phyloP scores from a whole-genome alignment of 805 yeast species.

The Candida loeiensis region DNA sequence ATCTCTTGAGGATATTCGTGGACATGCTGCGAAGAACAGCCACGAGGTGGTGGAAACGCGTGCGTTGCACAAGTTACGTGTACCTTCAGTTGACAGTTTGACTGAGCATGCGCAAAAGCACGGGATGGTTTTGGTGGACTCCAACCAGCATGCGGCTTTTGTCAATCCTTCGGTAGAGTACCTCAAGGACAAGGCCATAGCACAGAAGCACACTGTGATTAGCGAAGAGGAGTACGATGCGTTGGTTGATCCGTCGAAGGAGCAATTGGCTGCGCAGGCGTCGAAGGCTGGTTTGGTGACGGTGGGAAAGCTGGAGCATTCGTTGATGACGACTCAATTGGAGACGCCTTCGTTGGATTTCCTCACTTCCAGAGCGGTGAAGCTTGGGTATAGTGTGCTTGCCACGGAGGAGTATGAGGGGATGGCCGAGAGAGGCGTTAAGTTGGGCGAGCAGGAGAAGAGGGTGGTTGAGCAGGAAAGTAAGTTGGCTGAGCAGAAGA shows the following conservation, averaged over 20 bases:
- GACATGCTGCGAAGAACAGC: constrained; percentile 2
- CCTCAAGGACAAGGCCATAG: constrained; percentile 15
- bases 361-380: constrained; percentile 7
- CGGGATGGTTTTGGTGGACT: constrained; percentile 2
- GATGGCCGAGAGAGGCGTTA: background rate
- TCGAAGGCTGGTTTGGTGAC: constrained; percentile 14
- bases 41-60: constrained; percentile 6
- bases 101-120: constrained; percentile 1
- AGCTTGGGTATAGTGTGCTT: constrained; percentile 4
- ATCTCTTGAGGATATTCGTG: constrained; percentile 10
- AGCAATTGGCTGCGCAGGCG: constrained; percentile 9
- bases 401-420: background rate
- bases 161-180: constrained; percentile 4
- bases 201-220: constrained; percentile 9
- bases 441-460: background rate
- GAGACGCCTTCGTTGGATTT: constrained; percentile 12
- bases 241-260: constrained; percentile 10
- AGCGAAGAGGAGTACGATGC: constrained; percentile 14
- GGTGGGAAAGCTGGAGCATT: constrained; percentile 12
- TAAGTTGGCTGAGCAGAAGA: background rate
- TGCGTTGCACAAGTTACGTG: constrained; percentile 3
- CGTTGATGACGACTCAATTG: constrained; percentile 7
- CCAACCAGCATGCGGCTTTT: constrained; percentile 4
- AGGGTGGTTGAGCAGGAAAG: background rate
- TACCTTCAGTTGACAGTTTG: constrained; percentile 7